A percentile compares a stretch with the other conserved stretches of the same genome.
phyloP scores from a whole-genome alignment of 2,329 filamentous ascomycete genomes.

The Aspergillus fijiensis region DNA sequence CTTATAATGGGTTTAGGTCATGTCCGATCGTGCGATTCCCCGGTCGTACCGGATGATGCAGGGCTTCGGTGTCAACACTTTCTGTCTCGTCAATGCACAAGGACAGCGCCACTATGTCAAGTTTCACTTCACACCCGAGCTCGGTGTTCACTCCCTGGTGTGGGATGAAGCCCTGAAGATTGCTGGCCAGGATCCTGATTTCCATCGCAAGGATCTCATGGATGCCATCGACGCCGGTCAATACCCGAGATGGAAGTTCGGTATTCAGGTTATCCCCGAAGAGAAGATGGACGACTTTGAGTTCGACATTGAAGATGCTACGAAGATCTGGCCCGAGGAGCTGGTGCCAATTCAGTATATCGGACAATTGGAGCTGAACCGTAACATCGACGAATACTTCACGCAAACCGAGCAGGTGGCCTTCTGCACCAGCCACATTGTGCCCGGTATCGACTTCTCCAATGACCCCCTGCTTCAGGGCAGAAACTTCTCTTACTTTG shows the following conservation, averaged over 20 bases:
- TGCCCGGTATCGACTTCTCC: conserved; percentile 74
- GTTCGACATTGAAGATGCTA: conserved; percentile 81
- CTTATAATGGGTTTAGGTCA: conserved; percentile 24
- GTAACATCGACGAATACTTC: conserved; percentile 79
- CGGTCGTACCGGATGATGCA: conserved; percentile 40
- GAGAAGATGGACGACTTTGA: conserved; percentile 73
- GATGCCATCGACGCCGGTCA: conserved; percentile 71
- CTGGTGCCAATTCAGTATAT: conserved; percentile 73
- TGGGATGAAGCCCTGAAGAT: conserved; percentile 74
- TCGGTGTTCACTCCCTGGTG: conserved; percentile 36
- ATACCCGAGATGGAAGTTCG: conserved; percentile 77
- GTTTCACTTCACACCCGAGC: conserved; percentile 35
- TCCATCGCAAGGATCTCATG: conserved; percentile 74
- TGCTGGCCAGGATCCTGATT: conserved; percentile 73
- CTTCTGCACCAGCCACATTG: conserved; percentile 77
- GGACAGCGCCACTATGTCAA: conserved; percentile 39
- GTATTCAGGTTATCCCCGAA: conserved; percentile 75
- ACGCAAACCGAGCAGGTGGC: conserved; percentile 78
- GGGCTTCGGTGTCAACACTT: conserved; percentile 40
- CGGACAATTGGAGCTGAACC: conserved; percentile 75
- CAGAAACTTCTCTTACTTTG: conserved; percentile 63
- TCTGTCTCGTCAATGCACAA: conserved; percentile 32
- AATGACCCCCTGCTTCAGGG: conserved; percentile 74
- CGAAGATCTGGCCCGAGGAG: conserved; percentile 83
- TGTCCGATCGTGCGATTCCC: conserved; percentile 39